Evolutionary conservation across 176 grass and related monocot genomes (phyloP), one percentile per base, ranked within the genome.

Genomic region (Oryza rufipogon): DNA sequence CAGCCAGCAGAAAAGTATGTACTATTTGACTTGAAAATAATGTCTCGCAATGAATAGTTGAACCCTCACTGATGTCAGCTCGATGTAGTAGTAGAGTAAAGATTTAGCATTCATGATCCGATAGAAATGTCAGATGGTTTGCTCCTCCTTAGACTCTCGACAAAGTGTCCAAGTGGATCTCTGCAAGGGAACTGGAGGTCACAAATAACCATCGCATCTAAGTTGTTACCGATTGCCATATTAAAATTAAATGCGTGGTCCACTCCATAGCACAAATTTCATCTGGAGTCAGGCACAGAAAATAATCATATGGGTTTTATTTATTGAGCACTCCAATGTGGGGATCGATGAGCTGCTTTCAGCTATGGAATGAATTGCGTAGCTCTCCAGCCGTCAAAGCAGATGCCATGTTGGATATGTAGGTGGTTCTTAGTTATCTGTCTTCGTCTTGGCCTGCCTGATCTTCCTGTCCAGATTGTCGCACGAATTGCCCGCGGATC

Each of bases 401-500:
- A 81, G 26, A 80, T 47, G 66, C 64, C 20, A n/a, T 3, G 15
- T 54, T 70, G 88, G 15, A 73, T 56, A 61, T 9, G 19, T 26
- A 46, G 13, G 25, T 78, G 19, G 58, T 34, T 2, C 9, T 10
- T 68, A n/a, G 81, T 93, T 56, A 95, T 94, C 96, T 92, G 16
- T 96, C 84, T 52, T 20, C 66, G 42, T 70, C 85, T 83, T 90
- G 54, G 10, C 5, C 86, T 19, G 52, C 48, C 45, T 84, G 80
- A 49, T 92, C 82, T 66, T 86, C 87, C 70, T 87, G 82, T 19
- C 74, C 88, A 36, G 77, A 44, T 74, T 92, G 96, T 52, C 96
- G 86, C 51, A 94, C 91, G 63, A 96, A 99, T 65, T 99, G 96
- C 26, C 96, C 93, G 64, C 87, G 89, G 30, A 99, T 77, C 1